A percentile compares a stretch with the other conserved stretches of the same genome.
These are phyloP conservation scores for Mariannaea elegans DNA, from an alignment of 2,329 filamentous ascomycete species.

Conservation along the genomic window DNA sequence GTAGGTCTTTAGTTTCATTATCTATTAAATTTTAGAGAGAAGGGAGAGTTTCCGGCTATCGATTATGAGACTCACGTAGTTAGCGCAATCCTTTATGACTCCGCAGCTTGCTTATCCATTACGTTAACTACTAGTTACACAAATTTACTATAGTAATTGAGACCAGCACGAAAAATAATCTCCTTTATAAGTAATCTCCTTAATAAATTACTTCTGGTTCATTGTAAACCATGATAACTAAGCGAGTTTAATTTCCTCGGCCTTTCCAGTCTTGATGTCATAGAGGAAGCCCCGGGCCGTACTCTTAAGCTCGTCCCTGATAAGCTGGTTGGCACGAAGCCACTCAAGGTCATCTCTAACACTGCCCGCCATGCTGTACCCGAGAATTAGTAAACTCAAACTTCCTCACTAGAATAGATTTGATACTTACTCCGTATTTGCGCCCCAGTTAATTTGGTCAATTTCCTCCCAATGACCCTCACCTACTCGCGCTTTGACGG, in stretches of 20 bases:
- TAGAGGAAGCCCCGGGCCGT: conserved; percentile 1
- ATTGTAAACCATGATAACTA: too few relatives aligned
- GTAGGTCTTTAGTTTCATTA: background rate
- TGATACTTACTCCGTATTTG: conserved; percentile 1
- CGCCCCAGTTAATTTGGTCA: background rate
- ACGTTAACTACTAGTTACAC: too few relatives aligned
- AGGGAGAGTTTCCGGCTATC: background rate
- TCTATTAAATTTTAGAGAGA: background rate
- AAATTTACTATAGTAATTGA: too few relatives aligned
- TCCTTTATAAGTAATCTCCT: too few relatives aligned
- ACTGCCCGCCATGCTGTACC: conserved; percentile 1
- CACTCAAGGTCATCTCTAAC: conserved; percentile 3
- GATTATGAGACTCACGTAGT: background rate
- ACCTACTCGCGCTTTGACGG: background rate
- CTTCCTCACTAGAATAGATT: background rate
- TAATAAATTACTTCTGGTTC: too few relatives aligned
- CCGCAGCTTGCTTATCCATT: too few relatives aligned
- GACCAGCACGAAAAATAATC: too few relatives aligned
- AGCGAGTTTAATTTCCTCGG: conserved; percentile 1
- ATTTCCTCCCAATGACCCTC: conserved; percentile 3
- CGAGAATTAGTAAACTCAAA: background rate
- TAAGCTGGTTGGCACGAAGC: background rate
- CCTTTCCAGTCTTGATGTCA: conserved; percentile 3
- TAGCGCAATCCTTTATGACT: background rate
- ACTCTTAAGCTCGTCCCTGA: background rate